Base-by-base conservation (phyloP, 495 filamentous ascomycete species). In the Neurospora terricola region DNA sequence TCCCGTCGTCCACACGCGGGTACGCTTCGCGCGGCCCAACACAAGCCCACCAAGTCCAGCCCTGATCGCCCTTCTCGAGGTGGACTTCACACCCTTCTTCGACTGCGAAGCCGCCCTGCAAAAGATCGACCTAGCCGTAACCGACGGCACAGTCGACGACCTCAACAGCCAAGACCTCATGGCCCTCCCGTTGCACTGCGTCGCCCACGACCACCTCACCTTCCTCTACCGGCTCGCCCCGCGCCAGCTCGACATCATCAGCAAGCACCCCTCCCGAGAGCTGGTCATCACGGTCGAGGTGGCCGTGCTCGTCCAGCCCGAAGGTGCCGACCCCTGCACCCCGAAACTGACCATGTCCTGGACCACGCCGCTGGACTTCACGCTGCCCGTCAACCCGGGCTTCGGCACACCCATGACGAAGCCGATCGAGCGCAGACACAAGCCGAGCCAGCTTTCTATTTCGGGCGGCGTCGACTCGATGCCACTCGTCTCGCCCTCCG, bases 71-170 rank as follows among this genome's bases (percentile, higher is more conserved):
- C 91, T 92, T 69, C 85, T 98, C 21, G 94, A 97, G 80, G 84
- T 97, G 70, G 94, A 98, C 80, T 91, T 96, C 71, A 95, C 93
- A 0, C 90, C 93, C 27, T 94, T 93, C 74, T 88, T 93, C 69
- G 88, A 89, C 43, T 93, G 89, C 76, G 89, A 92, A 78, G 88
- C 94, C 68, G 79, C 82, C 8, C 87, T 98, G 38, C 84, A 91
- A 70, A 87, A 88, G 69, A 90, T 94, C 68, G 80, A 88, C n/a
- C 84, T 96, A 70, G 76, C 81, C 8, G 79, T 96, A 14, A 86
- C 85, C 62, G 90, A 90, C 30, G 94, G 93, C 69, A 86, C 81
- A 8, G 89, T 93, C 11, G 90, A 91, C 73, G 85, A 89, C 73
- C 83, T 94, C n/a, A 91, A 87, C 69, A 75, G 45, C 69, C 80